Percentiles rank a stretch among this genome's conserved stretches.
Evolutionary conservation across 768 basidiomycete genomes (phyloP).

Genomic region (Tylopilus balloui): DNA sequence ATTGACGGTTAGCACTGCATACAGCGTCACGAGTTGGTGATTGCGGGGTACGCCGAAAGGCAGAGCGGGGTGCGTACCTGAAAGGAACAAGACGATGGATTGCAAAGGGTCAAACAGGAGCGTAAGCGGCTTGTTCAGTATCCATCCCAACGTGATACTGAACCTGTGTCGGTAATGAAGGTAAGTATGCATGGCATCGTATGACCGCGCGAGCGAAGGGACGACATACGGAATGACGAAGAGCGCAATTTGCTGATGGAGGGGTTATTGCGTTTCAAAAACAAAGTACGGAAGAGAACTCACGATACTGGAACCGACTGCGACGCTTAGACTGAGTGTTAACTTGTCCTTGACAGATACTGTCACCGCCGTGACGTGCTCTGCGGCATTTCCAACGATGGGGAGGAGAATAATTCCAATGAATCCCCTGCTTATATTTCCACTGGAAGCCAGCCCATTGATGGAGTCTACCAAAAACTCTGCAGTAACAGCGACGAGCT

Average conservation of each 20-base stretch:
- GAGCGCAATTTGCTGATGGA: slow-evolving; percentile 62
- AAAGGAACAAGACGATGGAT: slow-evolving; percentile 36
- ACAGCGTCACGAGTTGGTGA: background rate
- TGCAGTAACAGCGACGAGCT: slow-evolving; percentile 56
- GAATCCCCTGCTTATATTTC: slow-evolving; percentile 69
- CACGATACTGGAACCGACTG: slow-evolving; percentile 83
- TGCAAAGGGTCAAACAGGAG: slow-evolving; percentile 88
- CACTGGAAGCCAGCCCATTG: slow-evolving; percentile 55
- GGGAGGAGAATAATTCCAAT: slow-evolving; percentile 86
- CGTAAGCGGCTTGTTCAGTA: slow-evolving; percentile 70
- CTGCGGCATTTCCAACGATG: slow-evolving; percentile 88
- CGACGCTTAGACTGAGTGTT: slow-evolving; percentile 81
- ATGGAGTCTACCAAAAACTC: slow-evolving; percentile 80
- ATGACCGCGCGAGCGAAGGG: background rate
- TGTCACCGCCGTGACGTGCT: slow-evolving; percentile 88
- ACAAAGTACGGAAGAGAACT: slow-evolving; percentile 23
- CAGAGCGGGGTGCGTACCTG: slow-evolving; percentile 19
- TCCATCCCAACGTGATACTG: slow-evolving; percentile 78
- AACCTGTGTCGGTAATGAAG: slow-evolving; percentile 39
- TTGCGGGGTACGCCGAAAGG: background rate
- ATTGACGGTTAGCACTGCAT: slow-evolving; percentile 74
- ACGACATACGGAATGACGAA: slow-evolving; percentile 57
- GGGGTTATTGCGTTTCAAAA: background rate
- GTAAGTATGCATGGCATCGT: slow-evolving; percentile 9
- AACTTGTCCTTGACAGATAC: slow-evolving; percentile 90